Evolutionary conservation across 1,139 yeast species (phyloP).

Genomic region (Hemisphaericaspora lyxosophila): DNA sequence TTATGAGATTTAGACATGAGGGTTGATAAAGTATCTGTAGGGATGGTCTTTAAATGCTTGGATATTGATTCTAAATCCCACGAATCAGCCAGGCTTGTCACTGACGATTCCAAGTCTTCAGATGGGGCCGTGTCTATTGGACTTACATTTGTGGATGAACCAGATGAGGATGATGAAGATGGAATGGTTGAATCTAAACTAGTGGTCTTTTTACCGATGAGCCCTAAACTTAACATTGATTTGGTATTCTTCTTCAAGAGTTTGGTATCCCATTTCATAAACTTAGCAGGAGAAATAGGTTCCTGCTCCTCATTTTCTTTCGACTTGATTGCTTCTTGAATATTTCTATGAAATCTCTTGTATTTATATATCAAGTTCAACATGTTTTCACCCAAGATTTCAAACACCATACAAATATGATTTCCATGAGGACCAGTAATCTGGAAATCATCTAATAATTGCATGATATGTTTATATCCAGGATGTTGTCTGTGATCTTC

Average conservation of each 20-base stretch:
- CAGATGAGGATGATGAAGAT: slow-evolving; percentile 9
- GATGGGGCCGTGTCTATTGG: slow-evolving; percentile 8
- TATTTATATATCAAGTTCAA: slow-evolving; percentile 39
- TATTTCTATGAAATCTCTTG: slow-evolving; percentile 22
- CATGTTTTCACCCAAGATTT: slow-evolving; percentile 43
- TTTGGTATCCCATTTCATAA: slow-evolving; percentile 24
- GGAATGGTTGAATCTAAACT: neutral
- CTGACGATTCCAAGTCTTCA: slow-evolving; percentile 12
- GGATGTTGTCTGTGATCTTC: slow-evolving; percentile 25
- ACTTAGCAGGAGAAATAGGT: slow-evolving; percentile 11
- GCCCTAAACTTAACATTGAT: slow-evolving; percentile 27
- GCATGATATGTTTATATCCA: slow-evolving; percentile 42
- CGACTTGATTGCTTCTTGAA: slow-evolving; percentile 12
- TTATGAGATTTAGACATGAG: slow-evolving; percentile 16
- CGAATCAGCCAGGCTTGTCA: slow-evolving; percentile 5
- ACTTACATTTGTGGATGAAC: slow-evolving; percentile 7
- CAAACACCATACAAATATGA: slow-evolving; percentile 47
- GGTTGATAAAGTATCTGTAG: slow-evolving; percentile 16
- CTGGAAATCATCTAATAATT: slow-evolving; percentile 40
- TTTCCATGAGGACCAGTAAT: slow-evolving; percentile 43
- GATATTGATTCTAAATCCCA: slow-evolving; percentile 10
- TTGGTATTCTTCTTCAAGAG: slow-evolving; percentile 23
- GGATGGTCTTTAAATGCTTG: slow-evolving; percentile 13
- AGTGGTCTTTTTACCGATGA: slow-evolving; percentile 14
- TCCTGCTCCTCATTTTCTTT: slow-evolving; percentile 7